A percentile compares a stretch with the other conserved stretches of the same genome.
Conservation (phyloP, 129 eudicot genomes). For the Mikania micrantha region DNA sequence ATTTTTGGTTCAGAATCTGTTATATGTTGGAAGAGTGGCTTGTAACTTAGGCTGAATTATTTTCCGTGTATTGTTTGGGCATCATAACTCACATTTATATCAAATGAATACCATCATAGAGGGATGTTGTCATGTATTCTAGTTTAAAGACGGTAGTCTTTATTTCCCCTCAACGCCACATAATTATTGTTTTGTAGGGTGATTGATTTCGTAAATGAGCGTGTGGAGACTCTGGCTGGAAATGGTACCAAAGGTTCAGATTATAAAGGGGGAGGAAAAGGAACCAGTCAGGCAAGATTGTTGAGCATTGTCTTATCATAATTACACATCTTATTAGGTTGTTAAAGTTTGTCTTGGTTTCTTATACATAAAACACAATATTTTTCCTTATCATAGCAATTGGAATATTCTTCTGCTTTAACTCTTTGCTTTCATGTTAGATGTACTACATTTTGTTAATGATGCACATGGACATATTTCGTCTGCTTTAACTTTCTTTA, state of each 20-base stretch:
- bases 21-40: constrained; percentile 5
- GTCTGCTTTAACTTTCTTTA: neutral
- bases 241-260: constrained; percentile 98
- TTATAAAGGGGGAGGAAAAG: constrained; percentile 81
- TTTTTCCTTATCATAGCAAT: neutral
- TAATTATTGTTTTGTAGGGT: constrained; percentile 48
- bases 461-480: neutral
- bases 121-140: neutral
- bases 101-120: neutral
- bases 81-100: neutral
- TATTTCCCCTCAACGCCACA: neutral
- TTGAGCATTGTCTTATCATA: neutral
- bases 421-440: neutral
- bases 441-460: neutral
- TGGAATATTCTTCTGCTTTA: neutral
- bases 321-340: neutral
- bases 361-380: neutral
- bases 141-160: neutral
- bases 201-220: constrained; percentile 89
- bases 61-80: neutral
- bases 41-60: neutral
- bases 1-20: neutral
- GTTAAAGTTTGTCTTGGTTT: neutral
- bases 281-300: constrained; percentile 68
- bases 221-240: constrained; percentile 84